These are phyloP conservation scores for Cyclotella distinguenda DNA, from an alignment of 108 stramenopile genomes.

Conservation along the genomic window DNA sequence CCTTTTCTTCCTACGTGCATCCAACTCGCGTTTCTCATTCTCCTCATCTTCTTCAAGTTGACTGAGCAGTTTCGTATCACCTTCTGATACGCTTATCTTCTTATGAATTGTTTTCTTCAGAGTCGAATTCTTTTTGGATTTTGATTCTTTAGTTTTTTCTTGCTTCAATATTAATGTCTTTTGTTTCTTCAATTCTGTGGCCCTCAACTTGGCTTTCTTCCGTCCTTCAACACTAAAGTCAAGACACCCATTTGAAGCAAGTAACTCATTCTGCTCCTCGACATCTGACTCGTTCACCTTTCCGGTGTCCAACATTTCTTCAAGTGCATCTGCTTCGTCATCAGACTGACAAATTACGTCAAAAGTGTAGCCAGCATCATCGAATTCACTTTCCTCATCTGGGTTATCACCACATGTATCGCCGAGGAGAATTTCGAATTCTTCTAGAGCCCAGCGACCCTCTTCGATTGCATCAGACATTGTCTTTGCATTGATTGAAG, in stretches of 20 bases:
- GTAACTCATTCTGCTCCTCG: conserved; percentile 76
- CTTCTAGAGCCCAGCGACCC: conserved; percentile 68
- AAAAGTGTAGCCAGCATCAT: conserved; percentile 66
- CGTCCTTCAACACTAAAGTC: conserved; percentile 70
- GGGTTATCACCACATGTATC: conserved; percentile 59
- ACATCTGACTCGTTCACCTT: conserved; percentile 49
- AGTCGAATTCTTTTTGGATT: conserved; percentile 24
- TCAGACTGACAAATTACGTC: conserved; percentile 72
- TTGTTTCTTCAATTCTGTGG: conserved; percentile 67
- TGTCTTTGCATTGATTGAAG: conserved; percentile 54
- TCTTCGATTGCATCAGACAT: conserved; percentile 78
- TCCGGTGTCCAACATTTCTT: conserved; percentile 20
- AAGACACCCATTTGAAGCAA: conserved; percentile 71
- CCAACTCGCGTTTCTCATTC: conserved; percentile 62
- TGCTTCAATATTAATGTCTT: conserved; percentile 61
- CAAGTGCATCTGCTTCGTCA: conserved; percentile 71
- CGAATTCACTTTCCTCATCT: conserved; percentile 56
- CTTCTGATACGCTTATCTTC: conserved; percentile 17
- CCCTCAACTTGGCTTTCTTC: conserved; percentile 73
- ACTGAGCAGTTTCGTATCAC: conserved; percentile 38
- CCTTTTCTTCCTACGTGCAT: conserved; percentile 68
- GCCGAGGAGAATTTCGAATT: conserved; percentile 60
- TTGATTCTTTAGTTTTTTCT: conserved; percentile 50
- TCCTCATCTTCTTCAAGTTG: conserved; percentile 52
- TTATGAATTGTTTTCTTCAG: conserved; percentile 41